These are phyloP conservation scores for Takashimella tepidaria DNA, from an alignment of 1,284 basidiomycete species.

Conservation along the genomic window DNA sequence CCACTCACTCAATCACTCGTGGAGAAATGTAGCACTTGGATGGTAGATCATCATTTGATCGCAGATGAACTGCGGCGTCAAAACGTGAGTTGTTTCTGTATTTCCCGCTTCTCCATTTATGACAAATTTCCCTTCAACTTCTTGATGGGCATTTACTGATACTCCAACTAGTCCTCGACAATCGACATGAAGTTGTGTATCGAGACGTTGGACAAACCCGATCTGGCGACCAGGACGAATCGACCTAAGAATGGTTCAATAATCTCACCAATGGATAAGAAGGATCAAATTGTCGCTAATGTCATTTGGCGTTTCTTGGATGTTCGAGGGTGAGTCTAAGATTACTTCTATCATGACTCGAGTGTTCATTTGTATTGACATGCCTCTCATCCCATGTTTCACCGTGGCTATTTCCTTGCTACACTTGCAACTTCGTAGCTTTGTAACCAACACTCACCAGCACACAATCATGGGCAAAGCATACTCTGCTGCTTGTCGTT, in stretches of 20 bases:
- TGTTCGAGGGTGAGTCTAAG: conserved; percentile 68
- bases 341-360: too few relatives aligned
- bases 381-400: too few relatives aligned
- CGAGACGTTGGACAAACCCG: conserved; percentile 77
- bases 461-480: conserved; percentile 88
- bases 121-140: background rate
- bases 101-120: background rate
- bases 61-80: conserved; percentile 94
- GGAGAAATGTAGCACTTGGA: conserved; percentile 87
- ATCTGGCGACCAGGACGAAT: conserved; percentile 67
- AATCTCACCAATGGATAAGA: conserved; percentile 79
- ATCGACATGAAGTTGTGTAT: conserved; percentile 95
- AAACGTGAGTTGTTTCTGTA: conserved; percentile 63
- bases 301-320: conserved; percentile 98
- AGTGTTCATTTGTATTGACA: background rate
- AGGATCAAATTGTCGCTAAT: conserved; percentile 97
- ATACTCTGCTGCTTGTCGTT: conserved; percentile 72
- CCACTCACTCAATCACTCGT: conserved; percentile 76
- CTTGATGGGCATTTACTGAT: too few relatives aligned
- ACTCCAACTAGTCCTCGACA: conserved; percentile 67
- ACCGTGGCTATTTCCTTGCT: too few relatives aligned
- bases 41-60: conserved; percentile 76
- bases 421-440: conserved; percentile 49
- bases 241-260: conserved; percentile 48
- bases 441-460: conserved; percentile 77